These are phyloP conservation scores for Fusarium torreyae DNA, from an alignment of 2,329 filamentous ascomycete species.

Conservation along the genomic window DNA sequence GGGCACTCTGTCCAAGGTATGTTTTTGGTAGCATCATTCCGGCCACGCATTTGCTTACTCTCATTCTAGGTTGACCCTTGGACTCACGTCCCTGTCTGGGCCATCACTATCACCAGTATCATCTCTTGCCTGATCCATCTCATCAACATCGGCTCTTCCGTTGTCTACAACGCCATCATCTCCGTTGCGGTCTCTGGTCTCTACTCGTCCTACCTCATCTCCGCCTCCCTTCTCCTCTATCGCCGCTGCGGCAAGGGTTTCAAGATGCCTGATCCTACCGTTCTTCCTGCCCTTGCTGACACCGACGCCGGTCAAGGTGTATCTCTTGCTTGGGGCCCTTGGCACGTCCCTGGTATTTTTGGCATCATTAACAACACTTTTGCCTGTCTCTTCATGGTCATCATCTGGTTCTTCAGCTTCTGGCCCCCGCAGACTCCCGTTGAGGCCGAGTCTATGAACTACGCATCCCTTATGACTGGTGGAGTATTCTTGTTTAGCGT, in stretches of 20 bases:
- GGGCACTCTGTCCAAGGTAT: constrained; percentile 34
- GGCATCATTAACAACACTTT: constrained; percentile 69
- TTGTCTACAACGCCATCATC: constrained; percentile 47
- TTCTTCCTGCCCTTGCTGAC: too few relatives aligned
- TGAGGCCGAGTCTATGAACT: constrained; percentile 59
- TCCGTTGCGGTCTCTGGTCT: constrained; percentile 43
- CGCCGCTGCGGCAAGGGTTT: constrained; percentile 43
- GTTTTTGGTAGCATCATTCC: neutral
- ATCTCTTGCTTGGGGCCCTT: constrained; percentile 58
- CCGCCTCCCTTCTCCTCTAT: constrained; percentile 44
- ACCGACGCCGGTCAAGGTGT: too few relatives aligned
- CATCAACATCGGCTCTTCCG: constrained; percentile 44
- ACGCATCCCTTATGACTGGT: constrained; percentile 61
- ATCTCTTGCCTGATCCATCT: constrained; percentile 44
- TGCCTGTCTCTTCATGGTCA: constrained; percentile 66
- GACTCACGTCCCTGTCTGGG: constrained; percentile 45
- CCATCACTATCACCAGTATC: constrained; percentile 37
- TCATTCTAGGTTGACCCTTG: constrained; percentile 34
- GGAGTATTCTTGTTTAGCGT: constrained; percentile 58
- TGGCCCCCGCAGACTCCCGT: constrained; percentile 57
- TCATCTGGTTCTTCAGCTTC: constrained; percentile 70
- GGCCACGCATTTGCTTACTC: neutral
- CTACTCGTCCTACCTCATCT: constrained; percentile 44
- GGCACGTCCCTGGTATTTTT: constrained; percentile 65
- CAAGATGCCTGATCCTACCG: constrained; percentile 16